Base-by-base conservation (phyloP, 768 basidiomycete species). In the Termitomyces sp. region DNA sequence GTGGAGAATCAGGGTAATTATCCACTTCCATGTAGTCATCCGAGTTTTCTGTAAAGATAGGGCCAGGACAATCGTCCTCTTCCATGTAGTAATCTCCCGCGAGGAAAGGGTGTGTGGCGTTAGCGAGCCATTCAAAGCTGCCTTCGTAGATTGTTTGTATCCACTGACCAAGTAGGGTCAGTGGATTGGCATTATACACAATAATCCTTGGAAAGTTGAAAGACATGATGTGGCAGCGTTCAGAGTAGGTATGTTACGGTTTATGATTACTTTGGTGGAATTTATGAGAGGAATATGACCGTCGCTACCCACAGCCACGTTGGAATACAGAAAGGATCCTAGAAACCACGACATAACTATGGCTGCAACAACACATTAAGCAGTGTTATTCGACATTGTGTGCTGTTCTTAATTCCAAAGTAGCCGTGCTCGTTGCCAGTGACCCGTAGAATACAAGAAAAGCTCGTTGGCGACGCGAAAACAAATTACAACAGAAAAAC, bases 11-110 rank as follows among this genome's bases (percentile, higher is more conserved):
- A 45, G 32, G 29, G 8, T 36, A 46, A 5, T 36, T 45, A 47
- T 57, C 34, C 1, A 37, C 46, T 1, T 57, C 34, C 36, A 57
- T 49, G 46, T n/a, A 48, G 3, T 58, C 40, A 49, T 58, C 57
- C 25, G 25, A 25, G 25, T 25, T 25, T 12, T 5, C 57, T 12
- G 45, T 37, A 36, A 47, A 48, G 36, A 47, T 25, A 48, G 57
- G 31, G 9, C 5, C 15, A 6, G 40, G 12, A 17, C 15, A 42
- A 42, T 40, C 57, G 17, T 49, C 36, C 2, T 49, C 47, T 1
- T 58, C 46, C 37, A 58, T 49, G 46, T n/a, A 38, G 6, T 58
- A 58, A 49, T 58, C 57, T 7, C 25, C 57, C 15, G 34, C 57
- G 17, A 47, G 29, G 36, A 48, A 25, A 29, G 57, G 57, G 2